Base-by-base conservation (phyloP, 2,329 filamentous ascomycete genomes). In the Xylaria sp. region DNA sequence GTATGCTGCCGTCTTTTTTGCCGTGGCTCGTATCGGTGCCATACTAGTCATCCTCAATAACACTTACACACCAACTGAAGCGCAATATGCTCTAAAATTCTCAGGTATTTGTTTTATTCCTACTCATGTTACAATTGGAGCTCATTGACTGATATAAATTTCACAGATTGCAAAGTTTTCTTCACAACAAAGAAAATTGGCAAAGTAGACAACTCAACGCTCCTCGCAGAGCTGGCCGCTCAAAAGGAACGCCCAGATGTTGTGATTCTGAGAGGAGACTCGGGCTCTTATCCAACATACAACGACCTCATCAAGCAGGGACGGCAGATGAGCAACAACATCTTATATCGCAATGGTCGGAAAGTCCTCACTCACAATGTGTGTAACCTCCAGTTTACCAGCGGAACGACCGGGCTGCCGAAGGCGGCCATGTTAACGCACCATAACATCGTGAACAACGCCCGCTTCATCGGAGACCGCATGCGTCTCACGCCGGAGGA, bases 11-110 rank as follows among this genome's bases (percentile, higher is more conserved):
- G 86, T 93, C 18, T 92, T 93, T 83, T 93, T 94, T 73, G 91
- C 90, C 3, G 90, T 89, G 12, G 89, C 90, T 50, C 85, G 88
- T 56, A 85, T 92, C 20, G 90, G 90, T 10, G 89, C 87, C 56
- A 89, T 91, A 55, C 83, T 94, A 62, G 92, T 94, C 34, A 93
- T 94, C 54, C 82, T 94, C 73, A 94, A 94, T 82, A 94, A 94
- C 81, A 94, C 92, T 0, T 94, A 94, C 78, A 94, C 92, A 1
- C 85, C 90, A 1, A 88, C 86, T 1, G 92, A 94, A 80, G 89
- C 91, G 57, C 86, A 89, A 77, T 91, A 92, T 79, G 92, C 90
- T 10, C 80, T 94, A 34, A 86, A 87, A 64, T 92, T 94, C 76
- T 89, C 91, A 18, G 89, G 90, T 91, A 80, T 2, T n/a, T 57